Evolutionary conservation across 495 filamentous ascomycete genomes (phyloP).

Genomic region (Xylaria nigripes): DNA sequence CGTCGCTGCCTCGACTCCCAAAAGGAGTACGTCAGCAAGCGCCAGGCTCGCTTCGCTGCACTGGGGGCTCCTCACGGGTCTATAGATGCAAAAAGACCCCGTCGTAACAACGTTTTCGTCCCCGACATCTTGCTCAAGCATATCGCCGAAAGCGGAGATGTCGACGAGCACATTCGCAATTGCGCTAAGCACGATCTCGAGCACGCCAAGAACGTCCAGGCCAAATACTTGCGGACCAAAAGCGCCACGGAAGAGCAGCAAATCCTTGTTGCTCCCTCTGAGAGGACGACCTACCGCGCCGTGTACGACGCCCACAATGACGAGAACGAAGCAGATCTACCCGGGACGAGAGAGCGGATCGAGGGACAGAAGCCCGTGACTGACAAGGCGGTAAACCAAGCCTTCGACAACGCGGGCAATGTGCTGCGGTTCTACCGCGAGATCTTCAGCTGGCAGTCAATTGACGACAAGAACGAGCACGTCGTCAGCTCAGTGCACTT

Average conservation of each 20-base stretch:
- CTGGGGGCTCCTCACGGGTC: conserved; percentile 26
- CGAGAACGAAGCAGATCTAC: conserved; percentile 27
- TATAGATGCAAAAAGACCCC: conserved; percentile 5
- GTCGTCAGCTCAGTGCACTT: conserved; percentile 40
- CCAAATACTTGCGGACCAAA: conserved; percentile 24
- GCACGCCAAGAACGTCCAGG: conserved; percentile 21
- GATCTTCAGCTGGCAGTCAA: conserved; percentile 36
- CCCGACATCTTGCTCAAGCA: conserved; percentile 32
- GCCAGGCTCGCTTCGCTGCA: conserved; percentile 22
- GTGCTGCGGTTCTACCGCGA: conserved; percentile 38
- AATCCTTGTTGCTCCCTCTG: conserved; percentile 1
- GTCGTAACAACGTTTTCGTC: conserved; percentile 23
- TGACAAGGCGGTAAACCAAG: conserved; percentile 32
- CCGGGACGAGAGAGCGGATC: conserved; percentile 29
- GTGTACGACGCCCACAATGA: conserved; percentile 31
- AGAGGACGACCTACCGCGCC: conserved; percentile 28
- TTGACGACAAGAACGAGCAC: conserved; percentile 36
- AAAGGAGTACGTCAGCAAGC: conserved; percentile 19
- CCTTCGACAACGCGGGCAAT: conserved; percentile 33
- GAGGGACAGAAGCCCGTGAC: conserved; percentile 29
- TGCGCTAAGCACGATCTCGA: conserved; percentile 30
- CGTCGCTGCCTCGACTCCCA: conserved; percentile 20
- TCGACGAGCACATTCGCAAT: conserved; percentile 27
- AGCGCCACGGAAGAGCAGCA: conserved; percentile 11
- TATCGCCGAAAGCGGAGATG: conserved; percentile 28